Base-by-base conservation (phyloP, 73 alveolate genomes). In the Durusdinium trenchii region DNA sequence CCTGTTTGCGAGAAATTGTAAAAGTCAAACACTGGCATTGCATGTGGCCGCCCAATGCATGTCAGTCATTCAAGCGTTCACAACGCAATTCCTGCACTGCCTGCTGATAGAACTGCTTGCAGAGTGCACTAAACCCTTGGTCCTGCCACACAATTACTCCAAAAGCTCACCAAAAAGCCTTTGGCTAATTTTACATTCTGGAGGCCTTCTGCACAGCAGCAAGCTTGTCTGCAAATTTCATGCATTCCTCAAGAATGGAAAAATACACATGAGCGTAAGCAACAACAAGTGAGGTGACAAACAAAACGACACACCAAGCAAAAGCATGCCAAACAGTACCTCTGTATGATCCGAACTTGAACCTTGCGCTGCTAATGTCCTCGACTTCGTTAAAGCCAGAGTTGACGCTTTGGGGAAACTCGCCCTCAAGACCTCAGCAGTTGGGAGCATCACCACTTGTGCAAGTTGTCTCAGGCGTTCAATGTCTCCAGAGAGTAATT, bases 321-420 rank as follows among this genome's bases (percentile, higher is more conserved):
- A n/a, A n/a, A n/a, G n/a, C n/a, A n/a, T n/a, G n/a, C n/a, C n/a
- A n/a, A n/a, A n/a, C n/a, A n/a, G n/a, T n/a, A n/a, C n/a, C n/a
- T n/a, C n/a, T 54, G 28, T 54, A 9, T 54, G 64, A 54, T 12
- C 64, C 20, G 64, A 54, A 12, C 64, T 54, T 12, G 20, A 54
- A 54, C 20, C 28, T 54, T 20, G 9, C 64, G 9, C 64, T 9
- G 20, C 20, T 9, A 54, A 12, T 20, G 38, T 18, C 89, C 89
- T 78, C 10, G 42, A 78, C 89, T 20, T 78, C 89, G 47, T 78
- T 61, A 38, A 78, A 78, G 40, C 89, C 89, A 0, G 89, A n/a
- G 23, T 78, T 26, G 43, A 78, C 89, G 30, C 43, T 42, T 26
- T 35, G 36, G 40, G 89, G 89, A 43, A 78, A 78, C 32, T 78